Evolutionary conservation across 306 rosid species (phyloP), one percentile per base, ranked within the genome.

Genomic region (Trichosanthes cucumerina): DNA sequence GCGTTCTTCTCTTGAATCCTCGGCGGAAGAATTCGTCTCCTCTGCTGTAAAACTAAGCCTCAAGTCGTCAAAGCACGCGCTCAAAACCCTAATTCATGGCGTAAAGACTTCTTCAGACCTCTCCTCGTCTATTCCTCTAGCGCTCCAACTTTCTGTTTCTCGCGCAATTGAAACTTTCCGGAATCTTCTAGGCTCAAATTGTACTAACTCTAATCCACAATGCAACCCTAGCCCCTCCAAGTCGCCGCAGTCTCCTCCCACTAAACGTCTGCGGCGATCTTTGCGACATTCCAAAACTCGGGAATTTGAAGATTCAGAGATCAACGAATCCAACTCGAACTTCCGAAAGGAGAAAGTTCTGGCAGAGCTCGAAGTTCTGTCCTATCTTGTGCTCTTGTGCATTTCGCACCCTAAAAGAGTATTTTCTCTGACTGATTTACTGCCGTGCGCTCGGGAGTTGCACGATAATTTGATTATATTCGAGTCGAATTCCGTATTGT

Each of bases 11-110:
- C 89, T 94, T 6, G 81, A 80, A 26, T 85, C 92, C 79, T 89
- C 97, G 26, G 87, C 97, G 0, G 77, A 85, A 56, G 92, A 91
- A 15, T 95, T 95, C 52, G 58, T 90, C n/a, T 65, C 82, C 39
- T 73, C 86, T 10, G 96, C 97, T 36, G 39, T 86, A 13, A 84
- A 80, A 2, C 83, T 59, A 58, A 76, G 21, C 68, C 90, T 92
- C 4, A 95, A 88, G 84, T 88, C 97, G 56, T 82, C 91, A n/a
- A 89, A 85, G 76, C 38, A 92, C 39, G 43, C 86, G 19, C 84
- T 95, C 68, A 92, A 91, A 89, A 81, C 90, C 91, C 88, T 89
- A 82, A 87, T 95, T 57, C 89, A 92, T 72, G 56, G 78, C 62
- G 71, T 95, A 19, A 88, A 81, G 2, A 83, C 89, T 74, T 91